Evolutionary conservation across 1,284 basidiomycete species (phyloP).

Genomic region (Thecaphora thlaspeos): DNA sequence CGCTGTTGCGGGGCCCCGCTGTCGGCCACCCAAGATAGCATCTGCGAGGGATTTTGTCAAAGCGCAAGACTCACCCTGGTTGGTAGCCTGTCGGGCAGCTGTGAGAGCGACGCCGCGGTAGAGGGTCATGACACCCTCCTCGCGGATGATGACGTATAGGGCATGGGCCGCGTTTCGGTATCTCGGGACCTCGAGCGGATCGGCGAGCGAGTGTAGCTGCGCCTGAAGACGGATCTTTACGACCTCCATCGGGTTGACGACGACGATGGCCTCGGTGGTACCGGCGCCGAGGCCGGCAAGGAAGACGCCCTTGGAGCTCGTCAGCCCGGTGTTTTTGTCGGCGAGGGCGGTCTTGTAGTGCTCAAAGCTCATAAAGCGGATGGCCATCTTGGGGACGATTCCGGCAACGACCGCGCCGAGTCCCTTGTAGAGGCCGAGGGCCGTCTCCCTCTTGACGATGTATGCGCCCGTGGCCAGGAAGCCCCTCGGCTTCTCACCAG

Average conservation of each 20-base stretch:
- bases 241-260: slow-evolving; percentile 99
- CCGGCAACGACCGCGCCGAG: slow-evolving; percentile 88
- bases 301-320: slow-evolving; percentile 73
- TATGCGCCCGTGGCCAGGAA: slow-evolving; percentile 88
- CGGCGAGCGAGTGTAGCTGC: slow-evolving; percentile 94
- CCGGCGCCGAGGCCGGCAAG: slow-evolving; percentile 88
- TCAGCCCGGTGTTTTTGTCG: slow-evolving; percentile 73
- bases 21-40: no score
- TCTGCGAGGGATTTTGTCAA: no score
- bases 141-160: slow-evolving; percentile 88
- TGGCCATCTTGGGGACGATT: slow-evolving; percentile 99
- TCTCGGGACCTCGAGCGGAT: slow-evolving; percentile 87
- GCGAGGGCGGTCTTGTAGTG: slow-evolving; percentile 83
- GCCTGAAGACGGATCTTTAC: slow-evolving; percentile 98
- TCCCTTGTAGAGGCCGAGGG: slow-evolving; percentile 95
- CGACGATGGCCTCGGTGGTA: slow-evolving; percentile 78
- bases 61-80: slow-evolving; percentile 71
- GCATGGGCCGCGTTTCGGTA: slow-evolving; percentile 97
- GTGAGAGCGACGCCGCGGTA: slow-evolving; percentile 90
- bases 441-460: slow-evolving; percentile 88
- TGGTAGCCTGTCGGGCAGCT: slow-evolving; percentile 93
- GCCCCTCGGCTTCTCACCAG: slow-evolving; percentile 69
- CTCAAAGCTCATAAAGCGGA: slow-evolving; percentile 97
- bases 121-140: slow-evolving; percentile 82
- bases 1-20: no score